Percentiles rank a stretch among this genome's conserved stretches.
Evolutionary conservation across 148 eudicot genomes (phyloP).

Genomic region (Polygonum maritimum): DNA sequence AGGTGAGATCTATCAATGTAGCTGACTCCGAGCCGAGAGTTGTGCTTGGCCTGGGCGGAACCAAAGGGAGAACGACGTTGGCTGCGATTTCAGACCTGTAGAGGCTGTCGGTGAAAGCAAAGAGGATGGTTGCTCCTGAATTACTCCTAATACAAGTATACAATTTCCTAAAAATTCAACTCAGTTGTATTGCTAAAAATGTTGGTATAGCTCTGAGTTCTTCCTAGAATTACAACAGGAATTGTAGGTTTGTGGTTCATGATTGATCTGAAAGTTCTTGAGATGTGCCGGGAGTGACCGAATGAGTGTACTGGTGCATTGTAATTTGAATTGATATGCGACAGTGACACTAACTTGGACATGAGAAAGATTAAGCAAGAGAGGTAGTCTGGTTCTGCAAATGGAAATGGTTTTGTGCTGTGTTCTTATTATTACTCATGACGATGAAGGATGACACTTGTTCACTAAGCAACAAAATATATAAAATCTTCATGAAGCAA

Average conservation of each 20-base stretch:
- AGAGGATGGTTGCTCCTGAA: constrained; percentile 66
- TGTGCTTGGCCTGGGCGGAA: constrained; percentile 61
- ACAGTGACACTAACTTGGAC: neutral
- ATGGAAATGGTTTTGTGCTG: neutral
- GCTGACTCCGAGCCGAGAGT: constrained; percentile 40
- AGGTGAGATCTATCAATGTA: constrained; percentile 41
- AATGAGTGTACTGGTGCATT: neutral
- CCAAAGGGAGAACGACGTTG: constrained; percentile 32
- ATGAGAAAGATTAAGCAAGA: neutral
- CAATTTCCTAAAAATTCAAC: neutral
- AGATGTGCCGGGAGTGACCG: neutral
- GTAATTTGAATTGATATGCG: neutral
- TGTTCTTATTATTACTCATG: neutral
- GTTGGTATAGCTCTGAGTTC: neutral
- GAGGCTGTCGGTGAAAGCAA: constrained; percentile 32
- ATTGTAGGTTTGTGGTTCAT: neutral
- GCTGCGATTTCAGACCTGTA: constrained; percentile 17
- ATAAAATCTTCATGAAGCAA: too few species aligned
- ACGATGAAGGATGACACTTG: too few species aligned
- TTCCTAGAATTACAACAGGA: too few species aligned
- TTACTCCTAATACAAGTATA: constrained; percentile 74
- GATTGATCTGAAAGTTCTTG: neutral
- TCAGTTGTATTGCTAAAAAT: neutral
- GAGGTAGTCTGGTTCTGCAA: neutral
- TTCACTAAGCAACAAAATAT: too few species aligned